A percentile compares a stretch with the other conserved stretches of the same genome.
phyloP scores from a whole-genome alignment of 2,329 filamentous ascomycete species.

The Pseudogymnoascus sp. region DNA sequence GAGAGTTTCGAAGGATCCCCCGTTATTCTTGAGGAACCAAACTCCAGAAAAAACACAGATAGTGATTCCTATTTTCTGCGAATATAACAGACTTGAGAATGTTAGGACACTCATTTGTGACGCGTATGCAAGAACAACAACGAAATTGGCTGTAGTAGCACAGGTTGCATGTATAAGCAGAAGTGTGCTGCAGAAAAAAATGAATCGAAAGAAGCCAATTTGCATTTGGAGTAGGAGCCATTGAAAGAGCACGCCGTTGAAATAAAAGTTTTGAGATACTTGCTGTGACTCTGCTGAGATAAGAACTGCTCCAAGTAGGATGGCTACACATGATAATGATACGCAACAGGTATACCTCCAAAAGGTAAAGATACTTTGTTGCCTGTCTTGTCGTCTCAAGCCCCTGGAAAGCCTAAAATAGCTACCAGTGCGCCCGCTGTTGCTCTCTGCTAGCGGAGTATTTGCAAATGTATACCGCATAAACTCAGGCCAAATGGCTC shows the following conservation, averaged over 20 bases:
- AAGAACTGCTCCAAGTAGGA: not conserved
- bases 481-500: not conserved
- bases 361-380: not conserved
- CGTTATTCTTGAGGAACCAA: not conserved
- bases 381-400: not conserved
- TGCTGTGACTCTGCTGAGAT: not conserved
- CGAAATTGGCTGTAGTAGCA: not conserved
- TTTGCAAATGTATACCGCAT: not conserved
- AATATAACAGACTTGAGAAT: not conserved
- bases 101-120: not conserved
- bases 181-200: not conserved
- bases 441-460: not conserved
- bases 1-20: not conserved
- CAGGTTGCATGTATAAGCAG: not conserved
- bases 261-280: not conserved
- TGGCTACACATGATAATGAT: not conserved
- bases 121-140: not conserved
- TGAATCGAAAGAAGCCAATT: not conserved
- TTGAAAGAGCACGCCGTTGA: not conserved
- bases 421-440: not conserved
- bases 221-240: not conserved
- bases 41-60: not conserved
- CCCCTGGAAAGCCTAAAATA: not conserved
- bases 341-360: slow-evolving; percentile 1
- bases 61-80: not conserved